Conservation (phyloP, 345 rosid genomes). For the Hibiscus syriacus region DNA sequence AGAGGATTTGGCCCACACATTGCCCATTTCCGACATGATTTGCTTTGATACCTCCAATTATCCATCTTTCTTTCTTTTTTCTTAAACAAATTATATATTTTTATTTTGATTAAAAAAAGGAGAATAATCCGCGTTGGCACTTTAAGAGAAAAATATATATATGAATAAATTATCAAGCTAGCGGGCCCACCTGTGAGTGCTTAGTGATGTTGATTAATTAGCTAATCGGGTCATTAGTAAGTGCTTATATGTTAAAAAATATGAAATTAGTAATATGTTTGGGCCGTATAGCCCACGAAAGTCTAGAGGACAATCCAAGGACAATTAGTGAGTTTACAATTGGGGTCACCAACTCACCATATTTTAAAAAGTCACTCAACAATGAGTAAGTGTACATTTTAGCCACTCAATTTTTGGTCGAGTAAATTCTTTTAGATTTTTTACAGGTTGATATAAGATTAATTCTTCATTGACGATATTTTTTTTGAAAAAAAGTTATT, state of each 20-base stretch:
- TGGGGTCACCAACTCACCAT: no score
- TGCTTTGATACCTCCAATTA: neutral
- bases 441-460: no score
- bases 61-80: no score
- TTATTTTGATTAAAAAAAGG: neutral
- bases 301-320: neutral
- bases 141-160: conserved; percentile 20
- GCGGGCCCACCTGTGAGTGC: neutral
- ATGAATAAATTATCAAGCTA: neutral
- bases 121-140: conserved; percentile 42
- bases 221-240: neutral
- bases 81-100: no score
- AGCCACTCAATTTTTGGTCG: no score
- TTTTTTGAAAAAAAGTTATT: no score
- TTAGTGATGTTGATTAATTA: neutral
- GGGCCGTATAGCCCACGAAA: neutral
- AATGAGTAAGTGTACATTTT: no score
- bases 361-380: no score
- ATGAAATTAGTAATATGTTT: neutral
- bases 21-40: neutral
- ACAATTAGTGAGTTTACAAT: no score
- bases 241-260: neutral
- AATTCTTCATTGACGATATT: no score
- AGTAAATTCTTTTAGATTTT: no score
- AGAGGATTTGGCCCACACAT: conserved; percentile 15